Evolutionary conservation across 352 stramenopile genomes (phyloP), one percentile per base, ranked within the genome.

Genomic region (Pythium phragmiticola): DNA sequence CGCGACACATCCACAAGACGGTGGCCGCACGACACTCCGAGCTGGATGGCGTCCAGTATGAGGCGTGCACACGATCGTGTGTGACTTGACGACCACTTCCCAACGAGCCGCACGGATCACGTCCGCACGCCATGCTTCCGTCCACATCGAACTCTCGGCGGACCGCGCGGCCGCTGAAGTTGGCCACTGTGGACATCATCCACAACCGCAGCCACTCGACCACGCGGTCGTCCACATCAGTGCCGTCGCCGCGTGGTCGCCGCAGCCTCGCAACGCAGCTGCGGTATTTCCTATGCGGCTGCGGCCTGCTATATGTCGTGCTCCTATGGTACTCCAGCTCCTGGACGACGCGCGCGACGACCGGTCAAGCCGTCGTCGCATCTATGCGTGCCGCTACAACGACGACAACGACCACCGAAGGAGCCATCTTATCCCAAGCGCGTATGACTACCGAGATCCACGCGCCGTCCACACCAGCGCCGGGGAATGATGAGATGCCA

Each of bases 271-370:
- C 54, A 26, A 45, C 21, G 5, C 43, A 52, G 23, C 43, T 74
- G 21, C 58, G 63, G 26, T 46, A 42, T 47, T 46, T 74, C 17
- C 59, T 74, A n/a, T 63, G 46, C 23, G 63, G 68, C n/a, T 72
- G 63, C 23, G 68, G 52, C 7, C n/a, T 70, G 17, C 55, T 74
- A 30, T 74, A 74, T 47, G 43, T 72, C 12, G 48, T 48, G 11
- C 39, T 69, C 34, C 47, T 74, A 11, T 74, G 68, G 68, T 65
- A 65, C 53, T 60, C 58, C 12, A 37, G 63, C 12, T 28, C 65
- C n/a, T 72, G 64, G 68, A 48, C 47, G 21, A 37, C n/a, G 6
- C 14, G n/a, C 5, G 17, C 39, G 4, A n/a, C 1, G 37, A 16
- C 30, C 17, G 21, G 11, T 28, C 19, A 19, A 49, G 17, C 49